Base-by-base conservation (phyloP, 1,139 yeast genomes). In the Yamadazyma trypodendri region DNA sequence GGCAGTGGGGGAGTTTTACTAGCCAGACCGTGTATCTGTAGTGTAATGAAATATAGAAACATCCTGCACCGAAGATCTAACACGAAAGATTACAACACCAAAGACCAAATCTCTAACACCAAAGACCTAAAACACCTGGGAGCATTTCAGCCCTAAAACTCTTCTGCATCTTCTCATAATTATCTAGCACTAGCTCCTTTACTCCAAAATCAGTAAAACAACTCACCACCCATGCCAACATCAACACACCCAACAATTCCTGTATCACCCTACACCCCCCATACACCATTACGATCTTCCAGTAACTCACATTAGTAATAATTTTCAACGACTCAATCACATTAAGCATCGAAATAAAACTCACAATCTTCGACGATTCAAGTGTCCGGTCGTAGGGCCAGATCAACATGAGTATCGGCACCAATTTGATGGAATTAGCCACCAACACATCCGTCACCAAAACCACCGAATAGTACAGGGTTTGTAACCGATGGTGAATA, bases 331-430 rank as follows among this genome's bases (percentile, higher is more conserved):
- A 83, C 52, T 87, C 96, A 2, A 84, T 62, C 10, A 81, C 70
- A 47, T 78, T 83, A 37, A 84, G 57, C 33, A 75, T 72, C 1
- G 87, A 84, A 4, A 84, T 75, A 52, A 79, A 64, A 40, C 77
- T 77, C 21, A 85, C 82, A 12, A 81, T 66, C 13, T 69, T 67
- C 11, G 81, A 74, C 0, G 87, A 84, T 6, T 83, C 69, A 0
- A 85, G 72, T 6, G 86, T 75, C 27, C 57, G 58, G 53, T 92
- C 97, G 54, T 92, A 92, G 1, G 96, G 92, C 99, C 99, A 92
- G 25, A 94, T 90, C 27, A 92, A 69, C 90, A 90, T 90, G 24
- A 92, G 67, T n/a, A 94, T 84, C 0, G 98, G 98, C 45, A 90
- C 83, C 17, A 92, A 68, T 53, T 84, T 86, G 28, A 92, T 81